Percentiles rank a stretch among this genome's conserved stretches.
phyloP scores from a whole-genome alignment of 345 rosid species.

The Trapa incisa region DNA sequence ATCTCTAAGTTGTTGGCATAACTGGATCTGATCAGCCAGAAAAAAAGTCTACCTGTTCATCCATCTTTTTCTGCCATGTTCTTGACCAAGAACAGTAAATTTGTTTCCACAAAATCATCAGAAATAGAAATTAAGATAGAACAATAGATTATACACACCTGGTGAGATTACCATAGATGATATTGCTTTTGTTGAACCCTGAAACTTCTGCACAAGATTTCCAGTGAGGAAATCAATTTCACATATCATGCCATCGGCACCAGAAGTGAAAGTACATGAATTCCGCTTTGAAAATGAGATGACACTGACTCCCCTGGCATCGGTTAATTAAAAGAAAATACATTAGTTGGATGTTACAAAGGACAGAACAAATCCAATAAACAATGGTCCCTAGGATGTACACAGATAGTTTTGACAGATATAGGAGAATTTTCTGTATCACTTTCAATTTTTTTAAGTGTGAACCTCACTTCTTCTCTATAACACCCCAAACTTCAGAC shows the following conservation, averaged over 20 bases:
- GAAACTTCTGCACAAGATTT: constrained; percentile 51
- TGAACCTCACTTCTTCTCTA: background rate
- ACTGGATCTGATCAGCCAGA: background rate
- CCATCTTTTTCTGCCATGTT: background rate
- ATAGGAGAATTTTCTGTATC: background rate
- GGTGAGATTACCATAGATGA: constrained; percentile 68
- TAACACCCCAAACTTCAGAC: background rate
- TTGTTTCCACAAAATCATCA: background rate
- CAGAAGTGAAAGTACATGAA: constrained; percentile 53
- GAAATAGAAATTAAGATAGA: constrained; percentile 1
- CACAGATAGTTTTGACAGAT: background rate
- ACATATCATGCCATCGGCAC: constrained; percentile 92
- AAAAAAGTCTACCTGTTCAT: background rate
- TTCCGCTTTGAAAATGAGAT: constrained; percentile 55
- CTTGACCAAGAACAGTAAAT: no score
- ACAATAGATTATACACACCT: constrained; percentile 26
- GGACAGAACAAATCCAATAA: background rate
- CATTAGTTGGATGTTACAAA: background rate
- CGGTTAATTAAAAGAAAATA: background rate
- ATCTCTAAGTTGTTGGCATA: background rate
- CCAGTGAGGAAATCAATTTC: constrained; percentile 69
- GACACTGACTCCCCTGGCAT: constrained; percentile 82
- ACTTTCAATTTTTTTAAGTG: background rate
- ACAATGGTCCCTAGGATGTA: background rate
- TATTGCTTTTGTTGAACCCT: constrained; percentile 66